Percentiles rank a stretch among this genome's conserved stretches.
These are phyloP conservation scores for Citeromyces hawaiiensis DNA, from an alignment of 1,139 yeast genomes.

Conservation along the genomic window DNA sequence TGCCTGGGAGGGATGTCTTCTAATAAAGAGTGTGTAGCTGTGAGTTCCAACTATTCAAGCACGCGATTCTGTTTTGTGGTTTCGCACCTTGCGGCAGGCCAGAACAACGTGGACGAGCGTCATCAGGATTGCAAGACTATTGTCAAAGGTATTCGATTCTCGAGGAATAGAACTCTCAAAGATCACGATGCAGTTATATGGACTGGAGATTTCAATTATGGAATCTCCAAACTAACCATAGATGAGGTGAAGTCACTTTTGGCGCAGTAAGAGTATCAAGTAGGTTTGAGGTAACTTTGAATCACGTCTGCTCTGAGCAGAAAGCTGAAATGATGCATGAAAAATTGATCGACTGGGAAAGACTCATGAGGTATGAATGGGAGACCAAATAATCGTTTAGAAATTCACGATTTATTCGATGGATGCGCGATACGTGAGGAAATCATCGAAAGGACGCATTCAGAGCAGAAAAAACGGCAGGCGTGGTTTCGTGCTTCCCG, in stretches of 20 bases:
- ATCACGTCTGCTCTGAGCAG: too few species aligned
- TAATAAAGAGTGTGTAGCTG: slow-evolving; percentile 88
- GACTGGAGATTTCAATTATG: slow-evolving; percentile 87
- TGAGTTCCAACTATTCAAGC: slow-evolving; percentile 64
- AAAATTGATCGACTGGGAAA: too few species aligned
- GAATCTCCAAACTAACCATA: slow-evolving; percentile 55
- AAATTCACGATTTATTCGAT: too few species aligned
- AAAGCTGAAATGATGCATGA: too few species aligned
- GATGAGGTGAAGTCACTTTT: slow-evolving; percentile 53
- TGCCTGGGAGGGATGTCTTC: slow-evolving; percentile 88
- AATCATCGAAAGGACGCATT: too few species aligned
- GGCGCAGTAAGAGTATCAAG: slow-evolving; percentile 32
- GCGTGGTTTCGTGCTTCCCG: too few species aligned
- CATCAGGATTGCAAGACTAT: slow-evolving; percentile 71
- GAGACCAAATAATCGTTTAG: too few species aligned
- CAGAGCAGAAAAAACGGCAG: too few species aligned
- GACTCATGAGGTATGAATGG: too few species aligned
- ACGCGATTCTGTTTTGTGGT: slow-evolving; percentile 68
- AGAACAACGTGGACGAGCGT: slow-evolving; percentile 62
- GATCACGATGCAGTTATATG: slow-evolving; percentile 86
- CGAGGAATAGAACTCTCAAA: slow-evolving; percentile 32
- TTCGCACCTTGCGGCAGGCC: slow-evolving; percentile 91
- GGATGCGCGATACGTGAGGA: too few species aligned
- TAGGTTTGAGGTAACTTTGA: too few species aligned
- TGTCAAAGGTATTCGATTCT: slow-evolving; percentile 39